phyloP scores from a whole-genome alignment of 2,329 filamentous ascomycete genomes.

The Tolypocladium guangdongense region DNA sequence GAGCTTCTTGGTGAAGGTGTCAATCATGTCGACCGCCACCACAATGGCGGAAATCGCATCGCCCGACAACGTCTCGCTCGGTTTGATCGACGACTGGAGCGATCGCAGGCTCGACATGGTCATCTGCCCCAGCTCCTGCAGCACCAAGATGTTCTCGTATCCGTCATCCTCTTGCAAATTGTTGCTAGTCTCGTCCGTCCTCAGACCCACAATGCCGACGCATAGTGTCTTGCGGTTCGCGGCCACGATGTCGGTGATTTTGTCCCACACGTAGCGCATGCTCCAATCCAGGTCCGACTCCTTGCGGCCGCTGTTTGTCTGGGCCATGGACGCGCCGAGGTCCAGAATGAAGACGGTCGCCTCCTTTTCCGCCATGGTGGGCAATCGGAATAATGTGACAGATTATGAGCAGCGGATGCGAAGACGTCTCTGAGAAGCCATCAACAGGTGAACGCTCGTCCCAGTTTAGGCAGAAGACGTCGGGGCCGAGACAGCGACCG shows the following conservation, averaged over 20 bases:
- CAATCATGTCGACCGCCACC: conserved; percentile 79
- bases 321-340: conserved; percentile 73
- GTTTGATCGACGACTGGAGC: conserved; percentile 52
- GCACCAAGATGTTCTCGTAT: conserved; percentile 72
- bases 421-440: neutral
- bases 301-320: conserved; percentile 56
- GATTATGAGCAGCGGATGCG: neutral
- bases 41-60: conserved; percentile 85
- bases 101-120: conserved; percentile 57
- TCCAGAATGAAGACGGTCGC: conserved; percentile 88
- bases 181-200: conserved; percentile 69
- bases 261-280: conserved; percentile 92
- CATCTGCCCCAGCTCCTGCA: conserved; percentile 55
- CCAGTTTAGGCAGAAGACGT: conserved; percentile 9
- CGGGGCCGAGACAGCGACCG: neutral
- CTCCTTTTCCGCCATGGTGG: conserved; percentile 78
- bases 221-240: conserved; percentile 57
- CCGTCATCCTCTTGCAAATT: conserved; percentile 55
- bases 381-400: neutral
- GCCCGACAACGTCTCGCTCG: conserved; percentile 57
- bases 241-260: conserved; percentile 58
- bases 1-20: conserved; percentile 64
- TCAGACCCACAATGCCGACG: conserved; percentile 70
- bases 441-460: neutral
- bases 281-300: conserved; percentile 81